phyloP scores from a whole-genome alignment of 257 asterid species.

The Nemophila menziesii region DNA sequence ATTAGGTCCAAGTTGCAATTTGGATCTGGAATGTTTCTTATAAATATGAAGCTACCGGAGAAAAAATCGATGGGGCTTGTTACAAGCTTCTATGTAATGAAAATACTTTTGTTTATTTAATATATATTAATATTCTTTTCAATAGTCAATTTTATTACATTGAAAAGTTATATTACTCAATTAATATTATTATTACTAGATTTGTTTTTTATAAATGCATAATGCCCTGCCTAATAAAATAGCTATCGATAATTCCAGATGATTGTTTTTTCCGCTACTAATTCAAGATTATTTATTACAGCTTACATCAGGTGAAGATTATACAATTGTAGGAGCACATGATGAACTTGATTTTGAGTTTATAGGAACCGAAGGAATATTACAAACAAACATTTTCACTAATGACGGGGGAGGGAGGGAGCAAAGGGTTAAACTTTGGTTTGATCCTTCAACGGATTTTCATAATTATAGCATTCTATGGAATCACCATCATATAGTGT shows the following conservation, averaged over 20 bases:
- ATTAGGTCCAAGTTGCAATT: constrained; percentile 13
- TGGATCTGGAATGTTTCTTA: constrained; percentile 18
- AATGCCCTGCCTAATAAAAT: no score
- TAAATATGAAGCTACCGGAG: constrained; percentile 14
- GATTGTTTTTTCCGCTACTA: not conserved
- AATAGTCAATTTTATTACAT: no score
- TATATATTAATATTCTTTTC: no score
- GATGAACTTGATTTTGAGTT: constrained; percentile 39
- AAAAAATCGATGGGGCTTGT: constrained; percentile 10
- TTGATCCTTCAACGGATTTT: constrained; percentile 26
- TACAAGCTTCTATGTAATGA: constrained; percentile 19
- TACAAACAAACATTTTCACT: constrained; percentile 35
- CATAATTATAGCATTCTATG: constrained; percentile 24
- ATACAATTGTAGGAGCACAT: constrained; percentile 11
- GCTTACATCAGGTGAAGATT: constrained; percentile 25
- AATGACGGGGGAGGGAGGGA: constrained; percentile 31
- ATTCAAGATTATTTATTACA: constrained; percentile 6
- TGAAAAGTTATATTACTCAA: not conserved
- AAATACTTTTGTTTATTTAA: no score
- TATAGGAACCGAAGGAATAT: constrained; percentile 29
- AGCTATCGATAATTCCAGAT: not conserved
- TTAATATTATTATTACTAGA: not conserved
- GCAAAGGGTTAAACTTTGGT: constrained; percentile 30
- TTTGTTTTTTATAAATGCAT: no score
- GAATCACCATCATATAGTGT: constrained; percentile 20